phyloP scores from a whole-genome alignment of 2,329 filamentous ascomycete species.

The Claviceps pazoutovae region DNA sequence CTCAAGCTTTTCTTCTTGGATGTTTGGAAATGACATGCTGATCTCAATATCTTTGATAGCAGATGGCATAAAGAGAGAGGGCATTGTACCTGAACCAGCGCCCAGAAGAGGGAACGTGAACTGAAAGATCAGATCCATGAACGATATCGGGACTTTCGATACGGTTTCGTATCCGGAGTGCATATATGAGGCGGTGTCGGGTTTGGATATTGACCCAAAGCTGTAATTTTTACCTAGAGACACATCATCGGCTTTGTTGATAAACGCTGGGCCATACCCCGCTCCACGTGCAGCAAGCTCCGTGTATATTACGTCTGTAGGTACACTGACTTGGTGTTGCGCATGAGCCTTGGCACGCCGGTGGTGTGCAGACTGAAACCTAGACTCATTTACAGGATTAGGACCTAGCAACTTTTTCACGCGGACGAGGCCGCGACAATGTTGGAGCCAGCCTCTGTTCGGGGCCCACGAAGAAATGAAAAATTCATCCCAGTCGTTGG shows the following conservation, averaged over 20 bases:
- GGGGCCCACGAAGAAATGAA: constrained; percentile 39
- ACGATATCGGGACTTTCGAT: constrained; percentile 29
- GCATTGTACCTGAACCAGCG: constrained; percentile 16
- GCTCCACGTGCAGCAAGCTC: constrained; percentile 14
- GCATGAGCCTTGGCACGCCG: neutral
- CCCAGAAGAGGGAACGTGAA: constrained; percentile 24
- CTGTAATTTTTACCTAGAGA: constrained; percentile 15
- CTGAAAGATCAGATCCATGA: constrained; percentile 32
- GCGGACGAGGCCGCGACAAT: constrained; percentile 38
- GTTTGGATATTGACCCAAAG: constrained; percentile 10
- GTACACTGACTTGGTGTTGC: constrained; percentile 3
- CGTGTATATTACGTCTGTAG: constrained; percentile 11
- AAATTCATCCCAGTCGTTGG: constrained; percentile 41
- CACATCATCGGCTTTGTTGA: constrained; percentile 8
- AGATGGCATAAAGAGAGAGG: constrained; percentile 22
- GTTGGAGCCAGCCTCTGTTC: constrained; percentile 40
- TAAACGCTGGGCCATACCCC: constrained; percentile 14
- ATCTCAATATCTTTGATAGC: constrained; percentile 19
- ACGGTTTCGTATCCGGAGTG: constrained; percentile 28
- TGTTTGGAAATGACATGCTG: constrained; percentile 11
- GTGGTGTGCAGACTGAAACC: neutral
- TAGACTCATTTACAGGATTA: constrained; percentile 11
- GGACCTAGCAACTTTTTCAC: constrained; percentile 11
- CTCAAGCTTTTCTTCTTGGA: constrained; percentile 15
- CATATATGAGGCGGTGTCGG: constrained; percentile 31